Conservation (phyloP, 1,284 basidiomycete genomes). For the Caloboletus inedulis region DNA sequence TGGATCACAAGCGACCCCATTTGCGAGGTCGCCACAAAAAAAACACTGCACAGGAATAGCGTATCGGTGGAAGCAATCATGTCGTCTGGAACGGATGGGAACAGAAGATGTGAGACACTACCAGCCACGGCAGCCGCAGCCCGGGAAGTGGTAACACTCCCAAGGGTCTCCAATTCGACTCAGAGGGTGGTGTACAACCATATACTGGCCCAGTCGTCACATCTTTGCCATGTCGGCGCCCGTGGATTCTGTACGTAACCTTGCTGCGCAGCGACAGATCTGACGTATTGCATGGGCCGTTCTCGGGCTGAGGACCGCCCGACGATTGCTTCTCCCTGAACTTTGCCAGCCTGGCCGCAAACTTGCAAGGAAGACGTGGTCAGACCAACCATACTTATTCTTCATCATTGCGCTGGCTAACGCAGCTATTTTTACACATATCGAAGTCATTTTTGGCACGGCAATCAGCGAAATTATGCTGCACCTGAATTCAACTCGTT, state of each 20-base stretch:
- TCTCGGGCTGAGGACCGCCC: conserved; percentile 62
- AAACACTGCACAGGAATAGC: no score
- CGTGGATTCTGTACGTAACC: conserved; percentile 81
- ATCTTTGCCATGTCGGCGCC: conserved; percentile 64
- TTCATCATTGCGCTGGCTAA: conserved; percentile 55
- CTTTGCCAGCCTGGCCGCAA: conserved; percentile 32
- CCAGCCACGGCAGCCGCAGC: no score
- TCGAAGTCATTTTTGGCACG: conserved; percentile 76
- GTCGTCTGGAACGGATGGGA: no score
- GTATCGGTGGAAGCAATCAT: no score
- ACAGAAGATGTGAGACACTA: no score
- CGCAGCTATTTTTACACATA: conserved; percentile 66
- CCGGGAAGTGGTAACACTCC: no score
- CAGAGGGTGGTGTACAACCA: conserved; percentile 67
- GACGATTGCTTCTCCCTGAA: conserved; percentile 65
- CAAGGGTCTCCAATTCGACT: conserved; percentile 77
- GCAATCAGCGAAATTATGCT: conserved; percentile 77
- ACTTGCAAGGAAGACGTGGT: conserved; percentile 34
- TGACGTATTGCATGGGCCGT: conserved; percentile 67
- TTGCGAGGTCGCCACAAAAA: no score
- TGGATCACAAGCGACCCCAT: no score
- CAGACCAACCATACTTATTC: conserved; percentile 59
- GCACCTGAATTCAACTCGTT: conserved; percentile 68
- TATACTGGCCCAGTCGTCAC: conserved; percentile 72
- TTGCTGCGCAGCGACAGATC: conserved; percentile 53